Conservation (phyloP, 306 rosid genomes). For the Vigna trinervia region DNA sequence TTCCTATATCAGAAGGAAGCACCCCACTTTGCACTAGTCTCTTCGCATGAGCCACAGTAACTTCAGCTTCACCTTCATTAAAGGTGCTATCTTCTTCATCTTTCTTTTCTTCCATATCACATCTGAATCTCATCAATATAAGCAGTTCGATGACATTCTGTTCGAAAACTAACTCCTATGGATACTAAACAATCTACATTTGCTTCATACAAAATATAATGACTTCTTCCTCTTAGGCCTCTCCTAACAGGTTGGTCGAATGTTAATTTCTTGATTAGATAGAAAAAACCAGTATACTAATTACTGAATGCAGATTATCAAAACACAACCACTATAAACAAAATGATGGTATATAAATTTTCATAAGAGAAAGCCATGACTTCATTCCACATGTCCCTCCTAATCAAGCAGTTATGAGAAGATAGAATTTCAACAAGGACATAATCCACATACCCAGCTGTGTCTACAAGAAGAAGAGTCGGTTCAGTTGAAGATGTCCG, state of each 20-base stretch:
- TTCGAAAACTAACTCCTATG: slow-evolving; percentile 5
- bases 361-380: slow-evolving; percentile 10
- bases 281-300: not conserved
- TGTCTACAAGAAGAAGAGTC: slow-evolving; percentile 90
- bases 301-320: slow-evolving; percentile 26
- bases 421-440: slow-evolving; percentile 20
- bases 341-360: slow-evolving; percentile 24
- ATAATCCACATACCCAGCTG: slow-evolving; percentile 76
- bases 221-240: slow-evolving; percentile 25
- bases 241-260: slow-evolving; percentile 12
- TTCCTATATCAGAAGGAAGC: slow-evolving; percentile 92
- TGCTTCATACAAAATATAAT: slow-evolving; percentile 30
- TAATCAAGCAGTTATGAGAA: slow-evolving; percentile 33
- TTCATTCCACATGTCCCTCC: slow-evolving; percentile 27
- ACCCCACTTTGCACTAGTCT: slow-evolving; percentile 85
- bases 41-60: slow-evolving; percentile 87
- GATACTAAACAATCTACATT: slow-evolving; percentile 25
- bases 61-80: slow-evolving; percentile 96
- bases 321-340: slow-evolving; percentile 28
- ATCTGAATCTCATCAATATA: slow-evolving; percentile 61
- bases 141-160: slow-evolving; percentile 31
- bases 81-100: slow-evolving; percentile 98
- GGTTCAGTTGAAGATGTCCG: slow-evolving; percentile 86
- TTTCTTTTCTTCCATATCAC: slow-evolving; percentile 98
- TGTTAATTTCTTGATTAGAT: slow-evolving; percentile 27